Conservation (phyloP, 441 rosid genomes). For the Mallotus japonicus region DNA sequence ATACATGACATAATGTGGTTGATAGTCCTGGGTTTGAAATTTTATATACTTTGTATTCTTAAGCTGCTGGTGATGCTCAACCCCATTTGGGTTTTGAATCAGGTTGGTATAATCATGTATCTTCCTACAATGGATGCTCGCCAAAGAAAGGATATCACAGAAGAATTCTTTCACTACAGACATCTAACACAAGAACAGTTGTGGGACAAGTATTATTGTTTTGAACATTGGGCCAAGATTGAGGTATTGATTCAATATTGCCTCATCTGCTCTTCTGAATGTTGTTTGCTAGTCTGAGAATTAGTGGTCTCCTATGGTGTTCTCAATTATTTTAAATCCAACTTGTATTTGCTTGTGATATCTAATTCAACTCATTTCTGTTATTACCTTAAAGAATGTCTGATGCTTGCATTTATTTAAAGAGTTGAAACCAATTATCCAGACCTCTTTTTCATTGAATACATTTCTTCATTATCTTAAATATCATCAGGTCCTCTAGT, state of each 20-base stretch:
- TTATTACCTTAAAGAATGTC: background rate
- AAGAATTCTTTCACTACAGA: constrained; percentile 87
- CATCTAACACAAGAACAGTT: constrained; percentile 54
- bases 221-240: constrained; percentile 97
- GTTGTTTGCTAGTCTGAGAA: background rate
- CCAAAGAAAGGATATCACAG: constrained; percentile 90
- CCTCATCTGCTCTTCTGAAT: constrained; percentile 12
- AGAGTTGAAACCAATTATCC: background rate
- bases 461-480: background rate
- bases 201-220: constrained; percentile 84
- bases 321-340: background rate
- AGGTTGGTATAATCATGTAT: constrained; percentile 99
- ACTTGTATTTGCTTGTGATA: background rate
- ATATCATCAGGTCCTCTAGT: background rate
- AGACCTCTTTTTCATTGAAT: background rate
- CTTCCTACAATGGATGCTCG: constrained; percentile 88
- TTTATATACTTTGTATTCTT: background rate
- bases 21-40: background rate
- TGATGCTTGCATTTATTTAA: background rate
- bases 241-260: constrained; percentile 54
- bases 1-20: background rate
- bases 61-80: background rate
- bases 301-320: background rate
- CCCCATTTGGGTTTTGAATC: constrained; percentile 20
- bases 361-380: background rate